Base-by-base conservation (phyloP, 768 basidiomycete genomes). In the Russula sp. region DNA sequence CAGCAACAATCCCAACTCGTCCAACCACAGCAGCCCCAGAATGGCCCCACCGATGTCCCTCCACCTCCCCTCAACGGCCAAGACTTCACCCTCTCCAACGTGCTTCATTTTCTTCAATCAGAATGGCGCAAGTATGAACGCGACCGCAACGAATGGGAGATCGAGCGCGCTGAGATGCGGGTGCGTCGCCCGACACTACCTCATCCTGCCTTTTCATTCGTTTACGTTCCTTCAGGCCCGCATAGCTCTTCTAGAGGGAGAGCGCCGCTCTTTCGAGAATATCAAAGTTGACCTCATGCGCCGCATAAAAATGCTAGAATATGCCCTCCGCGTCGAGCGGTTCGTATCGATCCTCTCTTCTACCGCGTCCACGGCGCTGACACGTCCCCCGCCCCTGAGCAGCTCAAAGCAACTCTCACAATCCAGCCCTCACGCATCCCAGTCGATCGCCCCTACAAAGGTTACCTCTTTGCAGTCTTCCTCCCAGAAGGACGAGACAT, bases 101-200 rank as follows among this genome's bases (percentile, higher is more conserved):
- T 98, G 64, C 82, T 99, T 66, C 97, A 99, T 79, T 99, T 93
- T 75, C 83, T 98, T 57, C 97, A 99, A 79, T 93, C 92, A 24
- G 97, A 99, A 80, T 98, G 95, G 93, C 83, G 97, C 67, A 83
- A 92, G 65, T 98, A 97, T 73, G 97, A 98, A 76, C 88, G 95
- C 75, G 97, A 99, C 79, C 84, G 96, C 72, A 99, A 99, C 74
- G 97, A 99, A 78, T 99, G 96, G 96, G 97, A 99, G 81, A 99
- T 99, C 71, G 97, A 98, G 77, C 82, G 97, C 70, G 97, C 97
- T 36, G 97, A 98, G 77, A 98, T 98, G 95, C 83, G 96, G 83
- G 94, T 94, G 68, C 72, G 91, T 85, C 49, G 57, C 38, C 46
- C 56, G 22, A 51, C 61, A 40, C 11, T 36, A 26, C 42, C 36